phyloP scores from a whole-genome alignment of 352 stramenopile species.

The Phytophthora syringae region DNA sequence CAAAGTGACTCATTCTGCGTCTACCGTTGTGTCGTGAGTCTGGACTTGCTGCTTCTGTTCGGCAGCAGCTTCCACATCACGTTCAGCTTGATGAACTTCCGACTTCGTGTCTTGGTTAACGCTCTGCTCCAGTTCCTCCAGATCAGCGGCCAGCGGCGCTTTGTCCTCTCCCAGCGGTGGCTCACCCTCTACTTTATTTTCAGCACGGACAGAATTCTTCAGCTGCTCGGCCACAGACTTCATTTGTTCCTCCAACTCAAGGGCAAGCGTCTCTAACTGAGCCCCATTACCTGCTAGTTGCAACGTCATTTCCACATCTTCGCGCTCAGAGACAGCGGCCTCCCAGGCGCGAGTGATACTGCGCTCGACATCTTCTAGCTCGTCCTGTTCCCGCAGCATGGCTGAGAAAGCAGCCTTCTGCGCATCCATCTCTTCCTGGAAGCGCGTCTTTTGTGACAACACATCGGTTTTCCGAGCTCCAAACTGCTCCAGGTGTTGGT shows the following conservation, averaged over 20 bases:
- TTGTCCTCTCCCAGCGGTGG: too few species aligned
- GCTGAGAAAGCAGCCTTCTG: constrained; percentile 50
- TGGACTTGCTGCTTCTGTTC: too few species aligned
- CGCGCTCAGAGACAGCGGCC: constrained; percentile 44
- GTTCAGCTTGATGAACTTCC: background rate
- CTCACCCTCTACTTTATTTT: background rate
- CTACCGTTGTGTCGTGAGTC: background rate
- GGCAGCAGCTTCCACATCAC: background rate
- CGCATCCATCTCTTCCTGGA: constrained; percentile 69
- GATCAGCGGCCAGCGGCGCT: background rate
- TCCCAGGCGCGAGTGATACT: constrained; percentile 47
- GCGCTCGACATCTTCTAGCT: constrained; percentile 51
- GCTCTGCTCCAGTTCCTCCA: background rate
- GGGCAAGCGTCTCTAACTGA: constrained; percentile 42
- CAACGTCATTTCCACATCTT: constrained; percentile 80
- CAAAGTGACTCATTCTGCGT: background rate
- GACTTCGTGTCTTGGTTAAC: background rate
- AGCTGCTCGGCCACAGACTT: constrained; percentile 25
- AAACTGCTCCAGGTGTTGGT: constrained; percentile 44
- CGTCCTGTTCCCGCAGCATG: constrained; percentile 55
- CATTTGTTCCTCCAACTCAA: constrained; percentile 35
- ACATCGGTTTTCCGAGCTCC: constrained; percentile 38
- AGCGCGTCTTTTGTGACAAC: constrained; percentile 37
- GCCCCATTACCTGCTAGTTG: constrained; percentile 53
- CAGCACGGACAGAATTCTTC: constrained; percentile 14